Evolutionary conservation across 495 filamentous ascomycete genomes (phyloP).

Genomic region (Neurospora tetrasperma): DNA sequence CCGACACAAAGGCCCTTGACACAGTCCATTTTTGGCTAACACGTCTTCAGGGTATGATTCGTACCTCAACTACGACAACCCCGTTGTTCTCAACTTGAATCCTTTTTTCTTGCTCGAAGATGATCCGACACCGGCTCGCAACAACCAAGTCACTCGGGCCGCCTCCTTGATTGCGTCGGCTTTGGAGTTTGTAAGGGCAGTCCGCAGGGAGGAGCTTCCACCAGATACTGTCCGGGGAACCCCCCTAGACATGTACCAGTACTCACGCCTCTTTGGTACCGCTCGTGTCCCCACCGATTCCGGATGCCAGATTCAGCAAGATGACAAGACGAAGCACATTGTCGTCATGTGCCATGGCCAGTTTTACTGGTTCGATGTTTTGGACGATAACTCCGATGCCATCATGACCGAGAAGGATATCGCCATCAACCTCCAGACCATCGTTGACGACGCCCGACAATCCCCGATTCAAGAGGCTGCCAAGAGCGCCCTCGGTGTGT

Average conservation of each 20-base stretch:
- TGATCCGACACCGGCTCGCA: conserved; percentile 90
- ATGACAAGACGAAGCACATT: conserved; percentile 77
- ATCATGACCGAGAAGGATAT: conserved; percentile 98
- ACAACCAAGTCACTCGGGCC: conserved; percentile 90
- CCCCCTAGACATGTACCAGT: conserved; percentile 95
- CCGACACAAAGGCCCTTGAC: not conserved
- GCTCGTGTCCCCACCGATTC: conserved; percentile 90
- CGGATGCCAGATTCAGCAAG: conserved; percentile 92
- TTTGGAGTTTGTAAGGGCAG: conserved; percentile 84
- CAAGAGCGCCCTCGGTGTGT: conserved; percentile 83
- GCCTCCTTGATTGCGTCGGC: conserved; percentile 88
- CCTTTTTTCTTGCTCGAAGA: conserved; percentile 97
- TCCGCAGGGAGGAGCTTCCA: conserved; percentile 84
- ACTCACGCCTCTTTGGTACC: conserved; percentile 90
- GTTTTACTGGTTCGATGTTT: conserved; percentile 98
- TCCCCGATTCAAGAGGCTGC: conserved; percentile 89
- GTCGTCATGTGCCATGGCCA: conserved; percentile 94
- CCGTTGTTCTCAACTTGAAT: conserved; percentile 93
- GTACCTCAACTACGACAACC: conserved; percentile 95
- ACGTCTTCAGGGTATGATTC: conserved; percentile 80
- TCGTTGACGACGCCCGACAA: conserved; percentile 79
- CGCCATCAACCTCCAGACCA: conserved; percentile 81
- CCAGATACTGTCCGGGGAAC: conserved; percentile 76
- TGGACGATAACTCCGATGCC: conserved; percentile 86
- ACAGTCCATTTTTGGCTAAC: conserved; percentile 3